A percentile compares a stretch with the other conserved stretches of the same genome.
Conservation (phyloP, 495 filamentous ascomycete species). For the Aspergillus affinis region DNA sequence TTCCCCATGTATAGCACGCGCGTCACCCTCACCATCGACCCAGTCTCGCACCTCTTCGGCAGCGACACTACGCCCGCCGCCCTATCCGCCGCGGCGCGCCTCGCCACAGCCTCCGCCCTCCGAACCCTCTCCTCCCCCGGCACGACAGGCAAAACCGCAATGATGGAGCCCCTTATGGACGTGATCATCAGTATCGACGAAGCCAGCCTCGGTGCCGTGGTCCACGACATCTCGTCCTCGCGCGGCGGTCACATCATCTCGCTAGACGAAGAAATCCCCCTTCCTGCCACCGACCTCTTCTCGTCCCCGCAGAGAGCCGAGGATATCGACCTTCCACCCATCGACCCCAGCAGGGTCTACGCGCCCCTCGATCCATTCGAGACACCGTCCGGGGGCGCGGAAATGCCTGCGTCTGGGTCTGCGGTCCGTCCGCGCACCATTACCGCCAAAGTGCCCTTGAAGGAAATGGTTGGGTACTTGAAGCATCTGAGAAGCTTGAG, state of each 20-base stretch:
- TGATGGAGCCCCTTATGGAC: conserved; percentile 93
- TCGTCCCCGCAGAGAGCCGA: conserved; percentile 10
- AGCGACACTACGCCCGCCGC: conserved; percentile 69
- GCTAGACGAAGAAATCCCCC: conserved; percentile 61
- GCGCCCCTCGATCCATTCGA: conserved; percentile 84
- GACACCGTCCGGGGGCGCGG: conserved; percentile 31
- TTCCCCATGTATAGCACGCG: conserved; percentile 73
- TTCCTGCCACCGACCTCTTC: conserved; percentile 27
- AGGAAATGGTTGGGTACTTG: conserved; percentile 96
- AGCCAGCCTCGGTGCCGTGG: conserved; percentile 75
- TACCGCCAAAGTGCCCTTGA: conserved; percentile 81
- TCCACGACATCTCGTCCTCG: conserved; percentile 80
- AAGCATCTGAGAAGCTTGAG: conserved; percentile 87
- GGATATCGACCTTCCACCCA: conserved; percentile 34
- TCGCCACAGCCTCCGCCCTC: conserved; percentile 67
- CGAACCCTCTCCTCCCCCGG: conserved; percentile 38
- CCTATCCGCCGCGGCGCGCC: conserved; percentile 72
- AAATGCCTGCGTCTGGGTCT: conserved; percentile 20
- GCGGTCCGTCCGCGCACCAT: conserved; percentile 58
- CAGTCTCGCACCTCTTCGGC: conserved; percentile 62
- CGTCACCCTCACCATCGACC: conserved; percentile 68
- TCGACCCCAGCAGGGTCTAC: conserved; percentile 74
- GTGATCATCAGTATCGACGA: conserved; percentile 84
- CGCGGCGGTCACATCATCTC: conserved; percentile 85
- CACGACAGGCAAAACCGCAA: conserved; percentile 41